phyloP scores from a whole-genome alignment of 768 basidiomycete genomes.

The Pleurotus djamor region DNA sequence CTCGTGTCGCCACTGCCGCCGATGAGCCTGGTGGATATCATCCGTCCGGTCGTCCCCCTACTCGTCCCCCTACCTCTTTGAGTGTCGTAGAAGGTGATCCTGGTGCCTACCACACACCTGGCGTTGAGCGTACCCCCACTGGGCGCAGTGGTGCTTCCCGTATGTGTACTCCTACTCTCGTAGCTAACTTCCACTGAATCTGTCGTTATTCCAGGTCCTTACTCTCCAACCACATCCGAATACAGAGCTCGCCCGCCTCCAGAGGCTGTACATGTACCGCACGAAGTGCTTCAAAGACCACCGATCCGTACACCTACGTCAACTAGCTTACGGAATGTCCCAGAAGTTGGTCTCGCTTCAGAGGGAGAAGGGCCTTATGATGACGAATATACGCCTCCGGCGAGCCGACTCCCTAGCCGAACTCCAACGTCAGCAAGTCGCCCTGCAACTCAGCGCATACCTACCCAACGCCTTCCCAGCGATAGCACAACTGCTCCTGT shows the following conservation, averaged over 20 bases:
- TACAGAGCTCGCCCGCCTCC: conserved; percentile 6
- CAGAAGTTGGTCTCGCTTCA: neutral
- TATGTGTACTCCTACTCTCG: neutral
- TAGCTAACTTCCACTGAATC: neutral
- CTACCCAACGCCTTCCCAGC: neutral
- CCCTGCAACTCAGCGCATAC: conserved; percentile 1
- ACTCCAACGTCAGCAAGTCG: neutral
- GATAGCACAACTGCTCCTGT: conserved; percentile 7
- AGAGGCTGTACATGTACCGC: neutral
- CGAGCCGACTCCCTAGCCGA: conserved; percentile 7
- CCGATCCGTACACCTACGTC: neutral
- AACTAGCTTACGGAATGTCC: neutral
- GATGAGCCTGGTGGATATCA: too few species aligned
- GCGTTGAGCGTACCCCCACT: neutral
- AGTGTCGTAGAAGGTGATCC: conserved; percentile 2
- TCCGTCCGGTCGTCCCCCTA: conserved; percentile 2
- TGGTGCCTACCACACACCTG: neutral
- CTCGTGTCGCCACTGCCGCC: too few species aligned
- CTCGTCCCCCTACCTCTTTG: conserved; percentile 4
- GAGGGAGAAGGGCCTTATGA: neutral
- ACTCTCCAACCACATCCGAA: conserved; percentile 11
- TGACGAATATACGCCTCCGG: conserved; percentile 1
- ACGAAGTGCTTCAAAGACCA: neutral
- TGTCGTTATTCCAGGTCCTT: neutral
- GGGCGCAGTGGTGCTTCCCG: neutral